Conservation (phyloP, 805 yeast species). For the Candida coquimbonensis region DNA sequence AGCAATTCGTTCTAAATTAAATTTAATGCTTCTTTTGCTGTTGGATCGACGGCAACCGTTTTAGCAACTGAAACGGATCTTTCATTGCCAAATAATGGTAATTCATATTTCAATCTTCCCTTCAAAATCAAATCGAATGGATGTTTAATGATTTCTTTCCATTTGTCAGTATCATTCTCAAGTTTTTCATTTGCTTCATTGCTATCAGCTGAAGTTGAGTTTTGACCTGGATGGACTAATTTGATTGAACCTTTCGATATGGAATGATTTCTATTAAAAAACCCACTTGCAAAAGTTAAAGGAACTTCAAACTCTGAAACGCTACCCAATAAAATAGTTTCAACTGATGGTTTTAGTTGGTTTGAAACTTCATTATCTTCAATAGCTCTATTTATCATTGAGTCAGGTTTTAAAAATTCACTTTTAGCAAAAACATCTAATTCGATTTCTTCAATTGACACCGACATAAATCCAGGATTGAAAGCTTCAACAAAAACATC, state of each 20-base stretch:
- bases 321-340: conserved; percentile 73
- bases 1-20: background rate
- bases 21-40: conserved; percentile 4
- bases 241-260: conserved; percentile 65
- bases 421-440: conserved; percentile 82
- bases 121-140: conserved; percentile 83
- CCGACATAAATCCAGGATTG: conserved; percentile 80
- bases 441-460: conserved; percentile 57
- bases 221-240: conserved; percentile 63
- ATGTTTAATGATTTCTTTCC: conserved; percentile 68
- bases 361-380: conserved; percentile 8
- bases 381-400: background rate
- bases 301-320: conserved; percentile 64
- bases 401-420: conserved; percentile 31
- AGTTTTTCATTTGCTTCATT: conserved; percentile 21
- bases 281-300: conserved; percentile 67
- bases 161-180: conserved; percentile 39
- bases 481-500: conserved; percentile 71
- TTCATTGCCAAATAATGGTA: conserved; percentile 53
- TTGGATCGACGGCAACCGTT: conserved; percentile 50
- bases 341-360: conserved; percentile 10
- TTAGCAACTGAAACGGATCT: conserved; percentile 58
- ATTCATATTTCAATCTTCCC: conserved; percentile 71
- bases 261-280: conserved; percentile 55
- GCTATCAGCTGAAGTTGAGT: conserved; percentile 16